These are phyloP conservation scores for Phytophthora cryptogea DNA, from an alignment of 352 stramenopile genomes.

Conservation along the genomic window DNA sequence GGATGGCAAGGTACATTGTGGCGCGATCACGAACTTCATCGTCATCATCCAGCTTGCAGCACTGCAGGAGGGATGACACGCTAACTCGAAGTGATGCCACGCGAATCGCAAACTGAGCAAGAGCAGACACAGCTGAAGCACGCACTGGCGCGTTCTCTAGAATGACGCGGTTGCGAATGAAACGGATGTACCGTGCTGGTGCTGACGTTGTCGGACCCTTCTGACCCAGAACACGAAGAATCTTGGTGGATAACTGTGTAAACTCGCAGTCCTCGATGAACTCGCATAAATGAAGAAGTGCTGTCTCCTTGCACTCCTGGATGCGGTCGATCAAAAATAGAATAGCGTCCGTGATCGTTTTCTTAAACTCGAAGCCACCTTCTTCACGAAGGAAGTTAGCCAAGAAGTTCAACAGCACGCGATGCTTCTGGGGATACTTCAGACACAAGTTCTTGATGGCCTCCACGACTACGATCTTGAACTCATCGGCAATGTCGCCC, in stretches of 20 bases:
- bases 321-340: slow-evolving; percentile 97
- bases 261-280: slow-evolving; percentile 99
- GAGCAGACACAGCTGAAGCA: slow-evolving; percentile 95
- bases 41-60: slow-evolving; percentile 96
- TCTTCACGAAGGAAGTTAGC: slow-evolving; percentile 97
- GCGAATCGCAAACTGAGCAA: slow-evolving; percentile 96
- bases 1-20: slow-evolving; percentile 87
- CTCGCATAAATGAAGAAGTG: slow-evolving; percentile 98
- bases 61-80: slow-evolving; percentile 95
- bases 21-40: slow-evolving; percentile 96
- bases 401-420: slow-evolving; percentile 97
- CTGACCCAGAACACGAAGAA: slow-evolving; percentile 96
- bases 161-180: slow-evolving; percentile 99
- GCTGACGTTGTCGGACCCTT: slow-evolving; percentile 93
- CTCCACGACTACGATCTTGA: slow-evolving; percentile 99
- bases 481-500: slow-evolving; percentile 99
- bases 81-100: slow-evolving; percentile 93
- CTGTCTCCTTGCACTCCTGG: slow-evolving; percentile 97
- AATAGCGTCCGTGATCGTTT: slow-evolving; percentile 98
- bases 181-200: slow-evolving; percentile 98
- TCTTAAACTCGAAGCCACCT: slow-evolving; percentile 99
- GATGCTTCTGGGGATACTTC: slow-evolving; percentile 98
- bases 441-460: slow-evolving; percentile 97
- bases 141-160: slow-evolving; percentile 97
- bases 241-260: slow-evolving; percentile 91